Evolutionary conservation across 768 basidiomycete species (phyloP).

Genomic region (Panaeolus cyanescens): DNA sequence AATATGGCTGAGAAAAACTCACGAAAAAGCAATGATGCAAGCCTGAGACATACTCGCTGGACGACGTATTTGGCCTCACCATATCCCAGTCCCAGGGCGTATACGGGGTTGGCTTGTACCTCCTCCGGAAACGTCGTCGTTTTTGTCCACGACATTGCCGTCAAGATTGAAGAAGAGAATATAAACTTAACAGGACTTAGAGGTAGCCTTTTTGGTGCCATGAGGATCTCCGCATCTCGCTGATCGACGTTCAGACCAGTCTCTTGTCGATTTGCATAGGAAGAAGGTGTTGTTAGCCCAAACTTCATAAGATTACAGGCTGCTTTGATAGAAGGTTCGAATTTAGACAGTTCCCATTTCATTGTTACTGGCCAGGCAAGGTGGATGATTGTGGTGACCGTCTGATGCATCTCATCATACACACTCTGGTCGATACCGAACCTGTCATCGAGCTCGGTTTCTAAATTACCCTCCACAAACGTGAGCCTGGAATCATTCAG

Average conservation of each 20-base stretch:
- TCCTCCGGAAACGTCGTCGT: conserved; percentile 32
- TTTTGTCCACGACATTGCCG: conserved; percentile 29
- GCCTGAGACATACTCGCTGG: conserved; percentile 36
- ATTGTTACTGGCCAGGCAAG: conserved; percentile 53
- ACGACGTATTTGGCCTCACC: conserved; percentile 34
- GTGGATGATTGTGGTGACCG: conserved; percentile 40
- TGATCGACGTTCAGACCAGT: no score
- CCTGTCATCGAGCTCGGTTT: conserved; percentile 21
- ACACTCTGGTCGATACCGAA: conserved; percentile 26
- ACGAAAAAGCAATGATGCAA: no score
- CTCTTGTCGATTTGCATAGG: no score
- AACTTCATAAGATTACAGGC: conserved; percentile 42
- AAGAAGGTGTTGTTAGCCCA: conserved; percentile 32
- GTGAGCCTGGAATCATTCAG: conserved; percentile 32
- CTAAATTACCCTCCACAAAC: conserved; percentile 39
- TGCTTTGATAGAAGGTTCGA: conserved; percentile 41
- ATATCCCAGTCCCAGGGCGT: conserved; percentile 29
- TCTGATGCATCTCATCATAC: conserved; percentile 31
- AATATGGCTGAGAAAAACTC: no score
- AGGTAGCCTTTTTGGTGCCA: no score
- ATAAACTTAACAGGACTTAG: conserved; percentile 38
- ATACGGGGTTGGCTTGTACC: conserved; percentile 21
- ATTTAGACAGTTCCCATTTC: conserved; percentile 41
- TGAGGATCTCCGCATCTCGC: no score
- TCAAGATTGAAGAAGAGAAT: conserved; percentile 38